Evolutionary conservation across 768 basidiomycete genomes (phyloP).

Genomic region (Serendipita sp.): DNA sequence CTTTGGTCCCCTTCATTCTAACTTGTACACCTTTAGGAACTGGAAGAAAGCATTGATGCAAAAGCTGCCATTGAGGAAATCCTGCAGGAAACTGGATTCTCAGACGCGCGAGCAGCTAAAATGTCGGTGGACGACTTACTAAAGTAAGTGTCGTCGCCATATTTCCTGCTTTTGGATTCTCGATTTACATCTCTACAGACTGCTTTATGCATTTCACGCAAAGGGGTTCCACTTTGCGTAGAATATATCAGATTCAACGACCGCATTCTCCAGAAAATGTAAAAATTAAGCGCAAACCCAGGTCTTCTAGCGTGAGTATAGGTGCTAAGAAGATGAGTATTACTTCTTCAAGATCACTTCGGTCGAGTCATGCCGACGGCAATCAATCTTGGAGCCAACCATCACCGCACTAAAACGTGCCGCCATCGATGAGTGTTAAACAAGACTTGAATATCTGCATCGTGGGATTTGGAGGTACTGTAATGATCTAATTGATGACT

Average conservation of each 20-base stretch:
- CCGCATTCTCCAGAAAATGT: too few relatives aligned
- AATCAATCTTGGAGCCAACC: too few relatives aligned
- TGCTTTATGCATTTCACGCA: slow-evolving; percentile 43
- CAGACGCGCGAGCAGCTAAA: slow-evolving; percentile 72
- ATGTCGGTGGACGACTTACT: slow-evolving; percentile 88
- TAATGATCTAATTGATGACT: background rate
- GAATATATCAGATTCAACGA: background rate
- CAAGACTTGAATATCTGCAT: slow-evolving; percentile 8
- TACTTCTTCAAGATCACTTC: too few relatives aligned
- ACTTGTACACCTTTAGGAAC: slow-evolving; percentile 28
- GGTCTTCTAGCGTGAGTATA: too few relatives aligned
- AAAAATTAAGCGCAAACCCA: too few relatives aligned
- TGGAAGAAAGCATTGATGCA: slow-evolving; percentile 53
- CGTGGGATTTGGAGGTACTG: slow-evolving; percentile 13
- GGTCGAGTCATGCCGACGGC: too few relatives aligned
- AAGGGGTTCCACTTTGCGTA: slow-evolving; percentile 11
- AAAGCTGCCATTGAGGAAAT: slow-evolving; percentile 57
- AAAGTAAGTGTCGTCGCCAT: slow-evolving; percentile 36
- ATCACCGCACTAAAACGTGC: too few relatives aligned
- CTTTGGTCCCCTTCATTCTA: too few relatives aligned
- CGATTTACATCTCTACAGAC: slow-evolving; percentile 24
- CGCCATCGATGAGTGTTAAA: too few relatives aligned
- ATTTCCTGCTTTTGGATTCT: background rate
- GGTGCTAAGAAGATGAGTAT: too few relatives aligned
- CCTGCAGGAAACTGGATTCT: slow-evolving; percentile 50